phyloP scores from a whole-genome alignment of 2,329 filamentous ascomycete species.

The Venturia carpophila region DNA sequence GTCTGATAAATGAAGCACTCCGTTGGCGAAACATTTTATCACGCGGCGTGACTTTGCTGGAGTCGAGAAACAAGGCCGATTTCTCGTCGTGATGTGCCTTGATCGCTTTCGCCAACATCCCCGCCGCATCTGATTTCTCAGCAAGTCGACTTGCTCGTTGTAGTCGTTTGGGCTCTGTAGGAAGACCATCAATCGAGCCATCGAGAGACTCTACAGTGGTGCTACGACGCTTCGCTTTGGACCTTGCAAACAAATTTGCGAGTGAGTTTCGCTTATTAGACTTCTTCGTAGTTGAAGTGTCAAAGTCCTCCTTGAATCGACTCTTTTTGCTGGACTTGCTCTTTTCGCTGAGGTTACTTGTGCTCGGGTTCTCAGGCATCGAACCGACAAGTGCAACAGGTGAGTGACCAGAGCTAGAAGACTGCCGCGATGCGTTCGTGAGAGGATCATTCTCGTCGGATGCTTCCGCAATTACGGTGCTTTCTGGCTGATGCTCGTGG shows the following conservation, averaged over 20 bases:
- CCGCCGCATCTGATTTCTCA: constrained; percentile 14
- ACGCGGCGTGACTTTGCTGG: constrained; percentile 22
- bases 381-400: not conserved
- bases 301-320: constrained; percentile 21
- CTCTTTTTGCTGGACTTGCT: constrained; percentile 21
- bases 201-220: constrained; percentile 11
- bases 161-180: constrained; percentile 10
- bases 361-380: constrained; percentile 18
- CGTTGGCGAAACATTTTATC: constrained; percentile 10
- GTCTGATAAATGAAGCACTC: constrained; percentile 14
- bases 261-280: constrained; percentile 9
- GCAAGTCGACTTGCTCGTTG: constrained; percentile 13
- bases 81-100: constrained; percentile 29
- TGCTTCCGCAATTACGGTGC: not conserved
- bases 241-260: constrained; percentile 7
- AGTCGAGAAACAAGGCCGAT: constrained; percentile 26
- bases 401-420: not conserved
- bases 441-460: not conserved
- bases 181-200: not conserved
- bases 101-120: constrained; percentile 25
- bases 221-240: not conserved
- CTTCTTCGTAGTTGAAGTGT: constrained; percentile 7
- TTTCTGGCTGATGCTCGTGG: not conserved
- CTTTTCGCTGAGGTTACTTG: constrained; percentile 23
- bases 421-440: not conserved